These are phyloP conservation scores for Clonostachys rhizophaga DNA, from an alignment of 2,329 filamentous ascomycete genomes.

Conservation along the genomic window DNA sequence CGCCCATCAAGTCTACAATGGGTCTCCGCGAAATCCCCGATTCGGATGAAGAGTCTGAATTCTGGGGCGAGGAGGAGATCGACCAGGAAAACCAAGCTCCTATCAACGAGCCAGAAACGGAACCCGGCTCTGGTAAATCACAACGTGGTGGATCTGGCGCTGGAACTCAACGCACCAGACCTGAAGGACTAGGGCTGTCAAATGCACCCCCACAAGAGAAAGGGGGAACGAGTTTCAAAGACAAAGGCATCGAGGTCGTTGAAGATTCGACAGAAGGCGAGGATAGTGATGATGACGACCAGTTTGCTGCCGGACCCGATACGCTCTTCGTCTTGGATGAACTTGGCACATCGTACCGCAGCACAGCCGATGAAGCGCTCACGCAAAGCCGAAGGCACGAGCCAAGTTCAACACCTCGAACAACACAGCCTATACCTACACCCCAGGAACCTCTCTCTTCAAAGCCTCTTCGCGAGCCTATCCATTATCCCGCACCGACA, in stretches of 20 bases:
- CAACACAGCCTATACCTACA: neutral
- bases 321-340: conserved; percentile 26
- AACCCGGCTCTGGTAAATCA: neutral
- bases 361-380: too few species aligned
- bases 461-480: conserved; percentile 16
- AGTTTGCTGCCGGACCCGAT: conserved; percentile 19
- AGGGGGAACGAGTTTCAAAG: neutral
- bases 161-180: neutral
- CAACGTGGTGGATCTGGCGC: neutral
- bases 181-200: too few species aligned
- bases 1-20: neutral
- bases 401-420: conserved; percentile 1
- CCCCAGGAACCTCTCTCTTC: neutral
- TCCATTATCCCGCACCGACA: conserved; percentile 11
- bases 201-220: neutral
- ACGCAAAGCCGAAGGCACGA: neutral
- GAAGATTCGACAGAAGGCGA: neutral
- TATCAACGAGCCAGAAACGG: too few species aligned
- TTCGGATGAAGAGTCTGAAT: conserved; percentile 37
- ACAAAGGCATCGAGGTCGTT: neutral
- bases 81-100: conserved; percentile 3
- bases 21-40: conserved; percentile 38
- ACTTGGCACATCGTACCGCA: conserved; percentile 13
- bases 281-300: conserved; percentile 3
- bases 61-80: neutral